These are phyloP conservation scores for Boletus sp. DNA, from an alignment of 768 basidiomycete genomes.

Conservation along the genomic window DNA sequence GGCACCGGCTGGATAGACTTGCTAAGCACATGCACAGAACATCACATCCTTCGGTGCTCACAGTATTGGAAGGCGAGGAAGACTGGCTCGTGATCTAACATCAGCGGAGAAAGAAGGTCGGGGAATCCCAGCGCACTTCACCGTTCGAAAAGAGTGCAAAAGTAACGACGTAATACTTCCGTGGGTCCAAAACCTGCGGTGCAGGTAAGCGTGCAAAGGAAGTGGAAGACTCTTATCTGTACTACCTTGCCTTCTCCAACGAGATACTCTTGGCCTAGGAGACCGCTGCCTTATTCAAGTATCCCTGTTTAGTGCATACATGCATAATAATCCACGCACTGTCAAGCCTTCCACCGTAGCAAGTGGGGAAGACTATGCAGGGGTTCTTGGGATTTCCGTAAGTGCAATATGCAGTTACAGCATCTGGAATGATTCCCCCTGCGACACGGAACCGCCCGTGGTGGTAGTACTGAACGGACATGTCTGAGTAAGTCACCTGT, in stretches of 20 bases:
- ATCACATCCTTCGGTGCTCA: neutral
- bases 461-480: conserved; percentile 44
- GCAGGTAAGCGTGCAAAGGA: neutral
- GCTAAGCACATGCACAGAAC: neutral
- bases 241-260: conserved; percentile 50
- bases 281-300: conserved; percentile 14
- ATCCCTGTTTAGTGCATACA: neutral
- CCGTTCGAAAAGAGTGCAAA: conserved; percentile 59
- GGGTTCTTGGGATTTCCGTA: conserved; percentile 53
- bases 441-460: conserved; percentile 52
- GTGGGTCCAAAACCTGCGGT: conserved; percentile 44
- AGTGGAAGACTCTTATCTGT: neutral
- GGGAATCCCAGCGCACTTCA: conserved; percentile 37
- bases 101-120: neutral
- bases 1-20: conserved; percentile 41
- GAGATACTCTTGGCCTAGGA: conserved; percentile 47
- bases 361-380: conserved; percentile 58
- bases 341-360: conserved; percentile 52
- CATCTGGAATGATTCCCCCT: conserved; percentile 54
- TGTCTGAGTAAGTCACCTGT: neutral
- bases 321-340: conserved; percentile 33
- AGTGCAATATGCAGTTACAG: conserved; percentile 57
- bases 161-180: conserved; percentile 52
- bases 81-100: conserved; percentile 35
- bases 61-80: conserved; percentile 55